A percentile compares a stretch with the other conserved stretches of the same genome.
phyloP scores from a whole-genome alignment of 257 asterid genomes.

The Nicotiana otophora region DNA sequence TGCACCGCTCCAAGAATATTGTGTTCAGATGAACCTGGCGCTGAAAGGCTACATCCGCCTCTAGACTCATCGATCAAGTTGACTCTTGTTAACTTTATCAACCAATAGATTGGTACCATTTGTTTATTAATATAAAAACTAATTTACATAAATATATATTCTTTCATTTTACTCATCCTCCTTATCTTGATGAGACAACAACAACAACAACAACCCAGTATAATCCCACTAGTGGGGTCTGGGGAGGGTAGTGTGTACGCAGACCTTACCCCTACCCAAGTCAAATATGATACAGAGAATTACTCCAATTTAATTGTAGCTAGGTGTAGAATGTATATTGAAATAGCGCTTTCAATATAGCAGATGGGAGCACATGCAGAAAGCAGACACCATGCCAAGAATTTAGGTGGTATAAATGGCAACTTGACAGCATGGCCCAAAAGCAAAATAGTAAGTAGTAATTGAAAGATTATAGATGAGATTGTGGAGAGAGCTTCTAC shows the following conservation, averaged over 20 bases:
- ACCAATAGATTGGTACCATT: no score
- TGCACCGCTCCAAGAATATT: no score
- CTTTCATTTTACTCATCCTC: neutral
- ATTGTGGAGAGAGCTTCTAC: neutral
- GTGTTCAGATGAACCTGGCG: no score
- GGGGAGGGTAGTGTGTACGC: no score
- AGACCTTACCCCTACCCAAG: no score
- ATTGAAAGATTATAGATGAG: neutral
- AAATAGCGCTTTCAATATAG: neutral
- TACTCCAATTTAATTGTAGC: neutral
- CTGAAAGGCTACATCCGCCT: no score
- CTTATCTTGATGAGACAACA: neutral
- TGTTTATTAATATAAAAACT: no score
- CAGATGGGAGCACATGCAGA: conserved; percentile 16
- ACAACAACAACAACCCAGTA: no score
- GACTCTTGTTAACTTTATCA: no score
- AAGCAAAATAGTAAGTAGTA: neutral
- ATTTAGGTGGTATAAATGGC: conserved; percentile 6
- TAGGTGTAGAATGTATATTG: neutral
- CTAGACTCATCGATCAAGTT: no score
- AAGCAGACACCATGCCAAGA: conserved; percentile 12
- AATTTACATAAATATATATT: neutral
- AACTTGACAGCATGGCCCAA: conserved; percentile 8
- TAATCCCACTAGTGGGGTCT: no score
- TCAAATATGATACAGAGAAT: neutral